Percentiles rank a stretch among this genome's conserved stretches.
These are phyloP conservation scores for Teratosphaeria destructans DNA, from an alignment of 2,329 filamentous ascomycete species.

Conservation along the genomic window DNA sequence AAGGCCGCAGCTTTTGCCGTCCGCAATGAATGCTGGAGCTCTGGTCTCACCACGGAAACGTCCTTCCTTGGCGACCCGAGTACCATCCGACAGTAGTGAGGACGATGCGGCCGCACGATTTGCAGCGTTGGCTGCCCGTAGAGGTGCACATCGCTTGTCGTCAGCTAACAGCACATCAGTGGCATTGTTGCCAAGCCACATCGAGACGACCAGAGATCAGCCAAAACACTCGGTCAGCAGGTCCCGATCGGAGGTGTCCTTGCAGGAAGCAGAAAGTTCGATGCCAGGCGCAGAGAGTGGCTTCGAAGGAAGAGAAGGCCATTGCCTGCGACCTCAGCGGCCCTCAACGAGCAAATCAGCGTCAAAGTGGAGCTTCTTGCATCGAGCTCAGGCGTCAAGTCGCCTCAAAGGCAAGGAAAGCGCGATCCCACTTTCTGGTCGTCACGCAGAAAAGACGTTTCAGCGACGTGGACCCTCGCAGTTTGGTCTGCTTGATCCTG, in stretches of 20 bases:
- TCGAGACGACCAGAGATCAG: conserved; percentile 4
- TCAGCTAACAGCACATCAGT: conserved; percentile 5
- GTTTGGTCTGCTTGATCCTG: conserved; percentile 47
- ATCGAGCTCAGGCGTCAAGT: conserved; percentile 35
- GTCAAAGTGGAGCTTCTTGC: conserved; percentile 51
- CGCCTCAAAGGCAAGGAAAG: conserved; percentile 22
- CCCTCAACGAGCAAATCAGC: conserved; percentile 19
- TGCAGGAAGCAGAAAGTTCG: conserved; percentile 8
- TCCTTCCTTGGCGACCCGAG: conserved; percentile 5
- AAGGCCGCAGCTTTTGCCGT: conserved; percentile 19
- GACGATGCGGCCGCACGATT: conserved; percentile 11
- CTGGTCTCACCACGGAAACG: conserved; percentile 6
- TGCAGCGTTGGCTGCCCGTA: conserved; percentile 9
- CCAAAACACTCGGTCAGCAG: conserved; percentile 4
- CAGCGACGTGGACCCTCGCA: conserved; percentile 30
- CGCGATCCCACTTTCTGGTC: neutral
- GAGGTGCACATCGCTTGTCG: conserved; percentile 11
- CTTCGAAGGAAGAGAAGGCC: conserved; percentile 27
- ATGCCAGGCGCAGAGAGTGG: conserved; percentile 5
- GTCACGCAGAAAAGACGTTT: neutral
- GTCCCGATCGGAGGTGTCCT: conserved; percentile 7
- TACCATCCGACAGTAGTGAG: conserved; percentile 15
- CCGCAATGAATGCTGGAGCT: conserved; percentile 13
- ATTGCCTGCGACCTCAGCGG: conserved; percentile 21
- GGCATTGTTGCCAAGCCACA: conserved; percentile 7